Conservation (phyloP, 164 flowering plant genomes). For the Sedum album region DNA sequence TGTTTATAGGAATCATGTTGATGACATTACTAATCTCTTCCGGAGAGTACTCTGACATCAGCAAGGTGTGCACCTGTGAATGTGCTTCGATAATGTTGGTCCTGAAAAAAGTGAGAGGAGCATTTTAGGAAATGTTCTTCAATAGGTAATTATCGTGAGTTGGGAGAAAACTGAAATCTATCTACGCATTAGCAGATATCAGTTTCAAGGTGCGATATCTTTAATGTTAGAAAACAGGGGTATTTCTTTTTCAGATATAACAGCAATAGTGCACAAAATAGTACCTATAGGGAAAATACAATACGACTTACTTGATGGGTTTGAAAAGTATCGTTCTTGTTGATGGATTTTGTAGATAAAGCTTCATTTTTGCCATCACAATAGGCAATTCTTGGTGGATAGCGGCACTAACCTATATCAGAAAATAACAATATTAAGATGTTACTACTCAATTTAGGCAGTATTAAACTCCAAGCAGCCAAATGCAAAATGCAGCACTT, state of each 20-base stretch:
- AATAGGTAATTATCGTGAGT: not conserved
- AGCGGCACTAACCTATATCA: slow-evolving; percentile 54
- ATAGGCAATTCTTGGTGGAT: slow-evolving; percentile 72
- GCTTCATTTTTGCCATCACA: slow-evolving; percentile 81
- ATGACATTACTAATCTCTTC: slow-evolving; percentile 54
- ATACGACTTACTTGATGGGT: slow-evolving; percentile 77
- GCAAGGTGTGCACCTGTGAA: slow-evolving; percentile 50
- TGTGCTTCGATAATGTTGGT: slow-evolving; percentile 93
- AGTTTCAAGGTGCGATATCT: too few relatives aligned
- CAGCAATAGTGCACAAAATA: not conserved
- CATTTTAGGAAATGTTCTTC: not conserved
- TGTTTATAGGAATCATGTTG: slow-evolving; percentile 49
- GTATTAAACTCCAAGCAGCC: not conserved
- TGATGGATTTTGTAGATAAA: slow-evolving; percentile 83
- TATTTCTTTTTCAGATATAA: not conserved
- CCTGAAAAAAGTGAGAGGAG: slow-evolving; percentile 30
- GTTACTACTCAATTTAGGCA: not conserved
- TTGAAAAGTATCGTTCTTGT: slow-evolving; percentile 91
- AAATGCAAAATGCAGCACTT: not conserved
- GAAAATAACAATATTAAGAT: not conserved
- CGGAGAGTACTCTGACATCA: slow-evolving; percentile 62
- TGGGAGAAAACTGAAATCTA: not conserved
- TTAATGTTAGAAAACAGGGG: too few relatives aligned
- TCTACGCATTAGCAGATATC: not conserved
- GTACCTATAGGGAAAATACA: not conserved